phyloP scores from a whole-genome alignment of 2,329 filamentous ascomycete species.

The Huntiella bhutanensis region DNA sequence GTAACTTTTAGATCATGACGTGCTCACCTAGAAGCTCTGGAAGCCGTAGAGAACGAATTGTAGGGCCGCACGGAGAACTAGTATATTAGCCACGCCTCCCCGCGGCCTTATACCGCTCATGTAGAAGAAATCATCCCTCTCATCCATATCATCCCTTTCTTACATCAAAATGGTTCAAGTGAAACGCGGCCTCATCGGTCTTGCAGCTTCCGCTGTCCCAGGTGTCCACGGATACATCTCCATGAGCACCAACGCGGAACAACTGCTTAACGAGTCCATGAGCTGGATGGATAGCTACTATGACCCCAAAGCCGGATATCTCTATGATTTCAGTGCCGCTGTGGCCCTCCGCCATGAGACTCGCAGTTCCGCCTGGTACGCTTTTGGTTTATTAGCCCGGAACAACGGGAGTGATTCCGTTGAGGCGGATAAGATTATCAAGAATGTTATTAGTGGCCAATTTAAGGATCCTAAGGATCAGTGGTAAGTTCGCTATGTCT shows the following conservation, averaged over 20 bases:
- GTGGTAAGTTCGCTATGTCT: constrained; percentile 21
- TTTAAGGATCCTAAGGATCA: constrained; percentile 31
- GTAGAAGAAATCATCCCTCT: too few relatives aligned
- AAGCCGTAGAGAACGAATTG: too few relatives aligned
- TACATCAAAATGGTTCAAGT: background rate
- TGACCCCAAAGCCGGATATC: constrained; percentile 30
- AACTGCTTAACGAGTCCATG: constrained; percentile 31
- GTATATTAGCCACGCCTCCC: too few relatives aligned
- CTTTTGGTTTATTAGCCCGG: constrained; percentile 35
- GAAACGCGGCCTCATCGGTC: constrained; percentile 3
- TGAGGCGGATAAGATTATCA: constrained; percentile 34
- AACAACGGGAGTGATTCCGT: constrained; percentile 29
- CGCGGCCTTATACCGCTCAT: too few relatives aligned
- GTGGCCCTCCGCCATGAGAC: constrained; percentile 35
- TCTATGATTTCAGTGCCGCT: constrained; percentile 28
- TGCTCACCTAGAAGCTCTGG: too few relatives aligned
- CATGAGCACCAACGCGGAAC: constrained; percentile 7
- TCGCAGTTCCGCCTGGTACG: constrained; percentile 39
- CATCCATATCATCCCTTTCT: background rate
- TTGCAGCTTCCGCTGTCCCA: background rate
- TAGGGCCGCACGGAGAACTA: too few relatives aligned
- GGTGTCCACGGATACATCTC: constrained; percentile 1
- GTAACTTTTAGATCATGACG: too few relatives aligned
- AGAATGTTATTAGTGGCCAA: constrained; percentile 32
- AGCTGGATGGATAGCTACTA: constrained; percentile 35